phyloP scores from a whole-genome alignment of 2,329 filamentous ascomycete species.

The Paraconiothyrium brasiliense region DNA sequence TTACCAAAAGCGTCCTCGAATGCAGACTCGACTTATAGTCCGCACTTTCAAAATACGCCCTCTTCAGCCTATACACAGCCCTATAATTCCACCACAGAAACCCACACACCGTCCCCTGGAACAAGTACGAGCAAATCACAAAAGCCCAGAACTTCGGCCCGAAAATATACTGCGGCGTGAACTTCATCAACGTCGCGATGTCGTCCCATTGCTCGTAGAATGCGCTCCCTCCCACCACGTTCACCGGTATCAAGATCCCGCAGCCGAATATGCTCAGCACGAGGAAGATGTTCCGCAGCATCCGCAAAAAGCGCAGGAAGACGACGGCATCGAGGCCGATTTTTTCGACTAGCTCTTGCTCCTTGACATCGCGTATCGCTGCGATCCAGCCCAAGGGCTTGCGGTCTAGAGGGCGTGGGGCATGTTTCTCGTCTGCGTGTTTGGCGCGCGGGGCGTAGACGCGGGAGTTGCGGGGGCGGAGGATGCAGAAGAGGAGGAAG shows the following conservation, averaged over 20 bases:
- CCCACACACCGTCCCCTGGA: constrained; percentile 75
- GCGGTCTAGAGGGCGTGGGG: constrained; percentile 83
- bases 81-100: constrained; percentile 93
- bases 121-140: constrained; percentile 67
- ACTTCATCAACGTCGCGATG: constrained; percentile 51
- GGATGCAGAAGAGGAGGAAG: constrained; percentile 82
- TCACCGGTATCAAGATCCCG: constrained; percentile 81
- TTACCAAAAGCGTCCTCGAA: constrained; percentile 68
- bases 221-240: constrained; percentile 60
- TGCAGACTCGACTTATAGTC: constrained; percentile 91
- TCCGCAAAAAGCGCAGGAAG: constrained; percentile 85
- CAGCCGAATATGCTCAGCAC: constrained; percentile 77
- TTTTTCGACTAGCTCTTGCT: constrained; percentile 79
- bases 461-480: constrained; percentile 87
- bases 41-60: constrained; percentile 81
- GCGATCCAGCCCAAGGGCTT: constrained; percentile 87
- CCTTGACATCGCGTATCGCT: constrained; percentile 78
- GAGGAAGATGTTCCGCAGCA: constrained; percentile 90
- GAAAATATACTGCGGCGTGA: constrained; percentile 68
- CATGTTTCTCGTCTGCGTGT: constrained; percentile 89
- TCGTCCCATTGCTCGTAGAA: constrained; percentile 40
- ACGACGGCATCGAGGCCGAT: constrained; percentile 91
- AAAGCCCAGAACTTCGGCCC: constrained; percentile 65
- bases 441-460: constrained; percentile 95
- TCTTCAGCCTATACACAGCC: constrained; percentile 73